Base-by-base conservation (phyloP, 768 basidiomycete species). In the Krasilnikovozyma curviuscula region DNA sequence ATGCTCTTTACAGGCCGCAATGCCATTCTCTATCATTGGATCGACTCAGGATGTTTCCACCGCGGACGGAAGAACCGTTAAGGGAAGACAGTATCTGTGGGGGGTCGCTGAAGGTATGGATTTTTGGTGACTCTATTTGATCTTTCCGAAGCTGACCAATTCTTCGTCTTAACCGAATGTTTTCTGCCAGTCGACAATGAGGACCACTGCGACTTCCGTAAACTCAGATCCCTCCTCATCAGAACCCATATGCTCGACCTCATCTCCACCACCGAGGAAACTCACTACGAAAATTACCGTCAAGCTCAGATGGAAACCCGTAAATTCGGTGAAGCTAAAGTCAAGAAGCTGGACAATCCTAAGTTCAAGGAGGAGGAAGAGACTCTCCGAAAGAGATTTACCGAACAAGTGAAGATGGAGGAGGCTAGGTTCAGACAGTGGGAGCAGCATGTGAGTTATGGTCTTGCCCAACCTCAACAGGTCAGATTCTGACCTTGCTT, bases 351-450 rank as follows among this genome's bases (percentile, higher is more conserved):
- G 56, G 89, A 98, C 69, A 98, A 97, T 67, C 91, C 93, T 58
- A 97, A 97, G 68, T 98, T 91, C 78, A 89, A 89, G 71, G 93
- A 97, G 66, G 93, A 98, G 69, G 91, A 98, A 66, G 93, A 98
- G 67, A 73, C 78, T 50, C 76, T 97, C 53, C 74, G 91, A 61
- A 95, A 89, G 73, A 77, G 88, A 54, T 98, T 98, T 69, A 98
- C 93, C 27, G 93, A 98, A 67, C 93, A 98, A 70, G 93, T 98
- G 74, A 98, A 98, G 72, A 73, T 84, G 49, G 93, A 98, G 70
- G 93, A 98, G 63, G 74, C 83, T 12, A 73, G 93, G 53, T 98
- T 98, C 74, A 78, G 93, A 65, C 88, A 95, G 58, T 98, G 93
- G 93, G 93, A 97, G 65, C 85, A 91, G 68, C 86, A 93, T 67